Evolutionary conservation across 176 grass and related monocot genomes (phyloP), one percentile per base, ranked within the genome.

Genomic region (Musa troglodytarum): DNA sequence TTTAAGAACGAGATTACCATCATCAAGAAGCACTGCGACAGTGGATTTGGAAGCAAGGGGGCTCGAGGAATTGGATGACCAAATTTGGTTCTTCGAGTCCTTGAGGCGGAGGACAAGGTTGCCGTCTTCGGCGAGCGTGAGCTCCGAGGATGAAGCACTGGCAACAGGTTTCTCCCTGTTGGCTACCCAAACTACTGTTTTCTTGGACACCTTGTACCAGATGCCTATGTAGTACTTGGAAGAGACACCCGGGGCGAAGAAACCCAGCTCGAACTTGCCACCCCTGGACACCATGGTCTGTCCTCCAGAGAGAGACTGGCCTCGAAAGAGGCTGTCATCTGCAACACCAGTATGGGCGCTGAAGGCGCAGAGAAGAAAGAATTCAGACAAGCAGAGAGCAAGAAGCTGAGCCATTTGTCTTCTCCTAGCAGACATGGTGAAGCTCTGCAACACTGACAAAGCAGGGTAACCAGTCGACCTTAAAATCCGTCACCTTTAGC

Each of bases 191-290:
- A 88, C 89, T 1, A 78, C 49, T 22, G 83, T 92, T 72, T 73
- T 24, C 15, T 83, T 77, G 64, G 89, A 69, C 69, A 92, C 75
- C 50, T 79, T 80, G 65, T 70, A 80, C 78, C 78, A 80, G 43
- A 80, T 80, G 66, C 29, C 83, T 19, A 92, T 56, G 74, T 88
- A 92, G 53, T 88, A 82, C 49, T 76, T 83, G 16, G 63, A 28
- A 52, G 89, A 86, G 2, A 76, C 69, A 56, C 85, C 77, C 0
- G 86, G 89, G 20, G 74, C 73, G 83, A 85, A 92, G 82, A 92
- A 70, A 10, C 89, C 89, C 29, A 88, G 79, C 77, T 85, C 89
- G 53, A 92, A 92, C 53, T 86, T 86, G 74, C 89, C 86, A 24
- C 62, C 77, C 51, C 67, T 56, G 75, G 89, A 92, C 15, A 86